These are phyloP conservation scores for Jatropha curcas DNA, from an alignment of 345 rosid genomes.

Conservation along the genomic window DNA sequence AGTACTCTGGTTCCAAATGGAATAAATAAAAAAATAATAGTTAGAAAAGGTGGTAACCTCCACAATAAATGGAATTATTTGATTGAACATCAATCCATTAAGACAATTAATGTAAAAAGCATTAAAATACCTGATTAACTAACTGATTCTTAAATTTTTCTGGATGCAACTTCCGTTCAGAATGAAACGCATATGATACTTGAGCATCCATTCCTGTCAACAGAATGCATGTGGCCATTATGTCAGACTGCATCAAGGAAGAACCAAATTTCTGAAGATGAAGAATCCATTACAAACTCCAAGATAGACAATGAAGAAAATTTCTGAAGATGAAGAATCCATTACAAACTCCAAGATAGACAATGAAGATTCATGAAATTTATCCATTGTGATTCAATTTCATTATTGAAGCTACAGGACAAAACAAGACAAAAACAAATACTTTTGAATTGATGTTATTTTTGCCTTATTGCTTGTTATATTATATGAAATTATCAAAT, in stretches of 20 bases:
- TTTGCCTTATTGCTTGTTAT: too few species aligned
- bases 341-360: background rate
- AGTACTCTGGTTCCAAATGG: slow-evolving; percentile 48
- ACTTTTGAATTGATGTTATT: background rate
- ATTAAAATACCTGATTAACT: slow-evolving; percentile 74
- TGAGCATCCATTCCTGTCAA: slow-evolving; percentile 97
- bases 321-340: background rate
- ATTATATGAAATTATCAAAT: too few species aligned
- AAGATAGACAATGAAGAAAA: background rate
- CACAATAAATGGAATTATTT: background rate
- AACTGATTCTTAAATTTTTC: slow-evolving; percentile 59
- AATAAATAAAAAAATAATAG: background rate
- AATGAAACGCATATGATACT: slow-evolving; percentile 37
- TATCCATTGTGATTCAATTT: slow-evolving; percentile 2
- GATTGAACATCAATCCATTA: background rate
- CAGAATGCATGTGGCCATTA: slow-evolving; percentile 2
- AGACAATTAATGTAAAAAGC: background rate
- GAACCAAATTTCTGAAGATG: background rate
- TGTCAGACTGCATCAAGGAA: background rate
- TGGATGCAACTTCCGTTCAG: slow-evolving; percentile 56
- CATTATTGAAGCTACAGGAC: background rate
- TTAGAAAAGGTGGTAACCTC: background rate
- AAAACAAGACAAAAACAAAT: background rate
- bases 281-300: background rate
- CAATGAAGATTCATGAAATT: background rate